phyloP scores from a whole-genome alignment of 208 protist genomes.

The Leishmania martiniquensis region DNA sequence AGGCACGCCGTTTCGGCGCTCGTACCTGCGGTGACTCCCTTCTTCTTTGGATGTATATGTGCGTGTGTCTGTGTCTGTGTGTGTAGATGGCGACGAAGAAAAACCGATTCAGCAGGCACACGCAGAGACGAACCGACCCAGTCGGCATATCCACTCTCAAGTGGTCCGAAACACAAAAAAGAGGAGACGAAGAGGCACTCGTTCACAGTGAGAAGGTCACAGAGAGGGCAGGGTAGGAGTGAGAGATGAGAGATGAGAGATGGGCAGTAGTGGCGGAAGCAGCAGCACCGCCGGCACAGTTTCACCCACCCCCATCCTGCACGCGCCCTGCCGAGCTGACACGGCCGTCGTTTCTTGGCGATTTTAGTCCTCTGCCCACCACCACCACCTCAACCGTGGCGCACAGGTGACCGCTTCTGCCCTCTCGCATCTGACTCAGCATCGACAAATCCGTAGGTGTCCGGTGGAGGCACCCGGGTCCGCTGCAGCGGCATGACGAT shows the following conservation, averaged over 20 bases:
- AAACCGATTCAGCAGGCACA: background rate
- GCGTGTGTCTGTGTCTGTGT: background rate
- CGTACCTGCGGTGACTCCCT: background rate
- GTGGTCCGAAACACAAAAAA: background rate
- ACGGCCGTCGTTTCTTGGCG: background rate
- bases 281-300: background rate
- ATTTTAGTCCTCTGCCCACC: background rate
- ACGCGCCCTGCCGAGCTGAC: background rate
- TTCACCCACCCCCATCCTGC: too few species aligned
- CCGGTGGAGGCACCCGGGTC: slow-evolving; percentile 26
- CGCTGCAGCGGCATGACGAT: slow-evolving; percentile 34
- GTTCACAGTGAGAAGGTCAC: background rate
- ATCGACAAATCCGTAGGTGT: slow-evolving; percentile 72
- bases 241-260: background rate
- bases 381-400: background rate
- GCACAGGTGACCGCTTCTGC: background rate
- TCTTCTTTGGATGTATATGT: background rate
- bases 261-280: too few species aligned
- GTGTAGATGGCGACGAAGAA: background rate
- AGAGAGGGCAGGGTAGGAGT: too few species aligned
- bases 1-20: background rate
- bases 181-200: background rate
- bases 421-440: slow-evolving; percentile 21
- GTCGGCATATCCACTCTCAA: background rate
- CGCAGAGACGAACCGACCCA: background rate